Evolutionary conservation across 2,329 filamentous ascomycete genomes (phyloP).

Genomic region (Gaeumannomyces tritici): DNA sequence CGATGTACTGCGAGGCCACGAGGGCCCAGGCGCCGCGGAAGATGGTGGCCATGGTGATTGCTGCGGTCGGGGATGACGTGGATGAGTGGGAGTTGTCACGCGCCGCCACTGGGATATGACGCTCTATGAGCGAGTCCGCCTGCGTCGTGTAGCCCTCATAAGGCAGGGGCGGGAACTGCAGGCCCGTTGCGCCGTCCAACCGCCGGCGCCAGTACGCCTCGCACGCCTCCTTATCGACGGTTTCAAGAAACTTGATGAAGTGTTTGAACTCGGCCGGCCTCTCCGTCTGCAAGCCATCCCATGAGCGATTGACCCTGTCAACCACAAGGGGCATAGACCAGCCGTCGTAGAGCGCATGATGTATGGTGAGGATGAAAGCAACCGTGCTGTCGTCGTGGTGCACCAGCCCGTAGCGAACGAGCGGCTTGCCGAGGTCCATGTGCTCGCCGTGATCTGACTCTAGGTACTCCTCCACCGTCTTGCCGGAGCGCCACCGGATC

Average conservation of each 20-base stretch:
- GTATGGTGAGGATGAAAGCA: conserved; percentile 43
- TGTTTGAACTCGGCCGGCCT: conserved; percentile 34
- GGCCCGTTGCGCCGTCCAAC: conserved; percentile 30
- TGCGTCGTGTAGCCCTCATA: conserved; percentile 36
- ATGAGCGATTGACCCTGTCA: conserved; percentile 36
- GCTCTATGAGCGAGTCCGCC: conserved; percentile 42
- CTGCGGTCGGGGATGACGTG: conserved; percentile 18
- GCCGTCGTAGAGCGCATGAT: conserved; percentile 48
- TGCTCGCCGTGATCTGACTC: conserved; percentile 25
- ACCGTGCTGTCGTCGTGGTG: conserved; percentile 20
- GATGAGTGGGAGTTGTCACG: not conserved
- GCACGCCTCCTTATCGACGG: conserved; percentile 26
- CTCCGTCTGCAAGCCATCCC: conserved; percentile 20
- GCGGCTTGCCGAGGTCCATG: conserved; percentile 34
- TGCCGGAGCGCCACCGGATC: conserved; percentile 23
- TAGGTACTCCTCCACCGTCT: conserved; percentile 29
- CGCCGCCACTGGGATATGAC: conserved; percentile 31
- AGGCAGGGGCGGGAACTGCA: conserved; percentile 39
- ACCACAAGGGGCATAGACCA: conserved; percentile 43
- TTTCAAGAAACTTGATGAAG: conserved; percentile 37
- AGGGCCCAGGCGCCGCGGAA: conserved; percentile 52
- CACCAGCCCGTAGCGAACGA: conserved; percentile 36
- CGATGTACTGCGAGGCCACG: conserved; percentile 41
- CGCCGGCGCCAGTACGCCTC: conserved; percentile 37
- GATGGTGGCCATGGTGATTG: conserved; percentile 42